These are phyloP conservation scores for Fusarium oxysporum DNA, from an alignment of 2,329 filamentous ascomycete species.

Conservation along the genomic window DNA sequence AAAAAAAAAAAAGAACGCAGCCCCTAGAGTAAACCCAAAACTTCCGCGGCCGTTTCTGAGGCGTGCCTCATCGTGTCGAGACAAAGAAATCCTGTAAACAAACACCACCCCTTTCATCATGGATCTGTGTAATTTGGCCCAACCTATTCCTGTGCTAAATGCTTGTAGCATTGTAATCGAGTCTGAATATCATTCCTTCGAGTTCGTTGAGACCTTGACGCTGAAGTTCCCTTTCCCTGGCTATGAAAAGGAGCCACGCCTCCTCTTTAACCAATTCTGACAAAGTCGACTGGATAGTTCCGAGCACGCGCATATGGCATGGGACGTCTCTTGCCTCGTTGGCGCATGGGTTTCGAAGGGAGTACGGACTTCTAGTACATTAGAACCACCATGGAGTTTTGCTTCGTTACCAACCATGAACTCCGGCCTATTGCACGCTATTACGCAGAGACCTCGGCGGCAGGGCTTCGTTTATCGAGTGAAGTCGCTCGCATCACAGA, in stretches of 20 bases:
- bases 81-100: slow-evolving; percentile 30
- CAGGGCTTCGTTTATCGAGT: slow-evolving; percentile 15
- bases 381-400: slow-evolving; percentile 21
- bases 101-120: slow-evolving; percentile 29
- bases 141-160: background rate
- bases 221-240: slow-evolving; percentile 12
- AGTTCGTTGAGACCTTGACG: slow-evolving; percentile 9
- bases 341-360: slow-evolving; percentile 13
- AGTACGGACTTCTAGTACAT: slow-evolving; percentile 15
- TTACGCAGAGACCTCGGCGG: slow-evolving; percentile 7
- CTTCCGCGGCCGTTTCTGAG: slow-evolving; percentile 10
- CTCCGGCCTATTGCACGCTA: slow-evolving; percentile 19
- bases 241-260: slow-evolving; percentile 5
- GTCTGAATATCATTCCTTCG: slow-evolving; percentile 7
- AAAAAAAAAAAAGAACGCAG: slow-evolving; percentile 9
- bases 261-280: slow-evolving; percentile 9
- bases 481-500: slow-evolving; percentile 20
- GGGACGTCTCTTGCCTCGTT: slow-evolving; percentile 23
- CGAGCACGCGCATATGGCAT: slow-evolving; percentile 3
- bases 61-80: slow-evolving; percentile 16
- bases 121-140: slow-evolving; percentile 19
- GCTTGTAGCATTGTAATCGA: background rate
- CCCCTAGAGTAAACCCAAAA: slow-evolving; percentile 10
- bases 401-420: slow-evolving; percentile 33
- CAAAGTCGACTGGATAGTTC: slow-evolving; percentile 6